Percentiles rank a stretch among this genome's conserved stretches.
phyloP scores from a whole-genome alignment of 331 rosid species.

The Malus hybrid region DNA sequence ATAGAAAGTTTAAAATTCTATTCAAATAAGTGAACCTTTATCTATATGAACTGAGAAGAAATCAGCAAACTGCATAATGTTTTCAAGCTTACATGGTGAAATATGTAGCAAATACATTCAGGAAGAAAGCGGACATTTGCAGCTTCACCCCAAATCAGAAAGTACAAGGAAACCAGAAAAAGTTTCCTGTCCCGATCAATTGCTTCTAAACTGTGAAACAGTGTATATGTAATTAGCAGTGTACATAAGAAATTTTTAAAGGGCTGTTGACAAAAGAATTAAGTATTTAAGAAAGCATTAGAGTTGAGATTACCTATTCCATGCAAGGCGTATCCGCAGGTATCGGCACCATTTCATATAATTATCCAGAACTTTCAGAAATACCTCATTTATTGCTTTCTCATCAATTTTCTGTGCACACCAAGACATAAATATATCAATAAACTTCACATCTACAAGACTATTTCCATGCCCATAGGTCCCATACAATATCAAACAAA shows the following conservation, averaged over 20 bases:
- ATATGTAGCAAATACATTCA: slow-evolving; percentile 91
- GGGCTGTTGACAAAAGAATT: background rate
- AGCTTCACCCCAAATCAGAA: slow-evolving; percentile 98
- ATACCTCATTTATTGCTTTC: slow-evolving; percentile 70
- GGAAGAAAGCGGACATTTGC: slow-evolving; percentile 99
- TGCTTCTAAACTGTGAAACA: slow-evolving; percentile 70
- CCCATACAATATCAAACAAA: background rate
- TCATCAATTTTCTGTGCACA: slow-evolving; percentile 75
- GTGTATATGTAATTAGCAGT: slow-evolving; percentile 17
- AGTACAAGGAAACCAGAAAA: slow-evolving; percentile 73
- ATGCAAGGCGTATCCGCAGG: slow-evolving; percentile 68
- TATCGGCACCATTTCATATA: slow-evolving; percentile 90
- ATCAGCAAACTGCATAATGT: background rate
- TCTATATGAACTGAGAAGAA: background rate
- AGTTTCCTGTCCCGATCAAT: slow-evolving; percentile 84
- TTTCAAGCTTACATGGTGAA: slow-evolving; percentile 73
- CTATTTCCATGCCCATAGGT: background rate
- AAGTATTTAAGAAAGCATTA: slow-evolving; percentile 15
- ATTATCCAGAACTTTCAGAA: slow-evolving; percentile 82
- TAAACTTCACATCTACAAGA: slow-evolving; percentile 2
- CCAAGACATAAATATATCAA: background rate
- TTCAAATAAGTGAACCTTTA: background rate
- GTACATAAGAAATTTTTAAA: background rate
- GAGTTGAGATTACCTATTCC: slow-evolving; percentile 71
- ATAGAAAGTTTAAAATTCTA: too few relatives aligned